These are phyloP conservation scores for Cucurbita pepo DNA, from an alignment of 306 rosid genomes.

Conservation along the genomic window DNA sequence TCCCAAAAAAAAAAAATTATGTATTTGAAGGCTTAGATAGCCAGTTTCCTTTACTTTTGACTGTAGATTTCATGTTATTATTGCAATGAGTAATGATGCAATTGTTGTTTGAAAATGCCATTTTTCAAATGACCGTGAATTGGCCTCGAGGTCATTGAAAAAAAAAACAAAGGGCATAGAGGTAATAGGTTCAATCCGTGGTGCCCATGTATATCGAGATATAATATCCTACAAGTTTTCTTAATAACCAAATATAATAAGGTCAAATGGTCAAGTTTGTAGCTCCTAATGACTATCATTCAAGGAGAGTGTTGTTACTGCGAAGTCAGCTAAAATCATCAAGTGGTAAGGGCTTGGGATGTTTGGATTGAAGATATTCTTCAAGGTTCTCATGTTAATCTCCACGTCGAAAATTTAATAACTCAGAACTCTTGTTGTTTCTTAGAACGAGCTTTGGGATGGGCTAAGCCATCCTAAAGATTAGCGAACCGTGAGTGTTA, in stretches of 20 bases:
- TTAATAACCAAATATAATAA: background rate
- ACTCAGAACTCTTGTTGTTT: background rate
- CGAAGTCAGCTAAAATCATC: background rate
- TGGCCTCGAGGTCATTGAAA: background rate
- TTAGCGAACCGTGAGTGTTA: background rate
- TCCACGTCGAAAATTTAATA: background rate
- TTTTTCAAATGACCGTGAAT: background rate
- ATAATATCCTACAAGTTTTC: background rate
- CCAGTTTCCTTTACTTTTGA: background rate
- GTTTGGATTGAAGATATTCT: background rate
- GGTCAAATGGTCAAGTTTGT: background rate
- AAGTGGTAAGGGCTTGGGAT: background rate
- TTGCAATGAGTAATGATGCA: background rate
- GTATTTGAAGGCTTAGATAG: background rate
- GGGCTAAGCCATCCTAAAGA: background rate
- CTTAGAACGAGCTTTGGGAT: background rate
- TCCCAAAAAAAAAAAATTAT: no score
- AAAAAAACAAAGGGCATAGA: background rate
- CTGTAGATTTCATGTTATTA: background rate
- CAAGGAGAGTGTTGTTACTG: background rate
- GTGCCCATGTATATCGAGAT: background rate
- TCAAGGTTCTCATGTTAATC: background rate
- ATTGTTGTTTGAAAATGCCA: background rate
- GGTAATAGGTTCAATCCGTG: background rate
- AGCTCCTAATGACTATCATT: background rate